A percentile compares a stretch with the other conserved stretches of the same genome.
phyloP scores from a whole-genome alignment of 2,329 filamentous ascomycete genomes.

The Sphaerulina vaccinii region DNA sequence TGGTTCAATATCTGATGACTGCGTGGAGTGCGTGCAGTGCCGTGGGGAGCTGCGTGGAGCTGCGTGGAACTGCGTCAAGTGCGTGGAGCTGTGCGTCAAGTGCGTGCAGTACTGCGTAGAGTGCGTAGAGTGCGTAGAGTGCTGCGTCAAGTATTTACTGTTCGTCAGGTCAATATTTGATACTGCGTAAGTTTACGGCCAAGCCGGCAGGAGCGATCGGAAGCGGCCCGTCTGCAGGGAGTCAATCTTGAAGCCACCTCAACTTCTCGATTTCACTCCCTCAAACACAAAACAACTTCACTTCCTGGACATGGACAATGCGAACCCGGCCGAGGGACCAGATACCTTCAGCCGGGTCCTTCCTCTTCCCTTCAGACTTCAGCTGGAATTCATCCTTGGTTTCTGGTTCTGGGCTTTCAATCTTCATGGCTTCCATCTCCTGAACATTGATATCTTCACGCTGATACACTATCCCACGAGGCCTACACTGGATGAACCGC shows the following conservation, averaged over 20 bases:
- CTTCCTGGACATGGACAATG: slow-evolving; percentile 13
- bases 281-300: slow-evolving; percentile 1
- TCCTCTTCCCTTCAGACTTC: slow-evolving; percentile 85
- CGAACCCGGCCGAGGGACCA: slow-evolving; percentile 47
- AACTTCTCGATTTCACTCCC: neutral
- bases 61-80: too few relatives aligned
- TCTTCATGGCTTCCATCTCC: slow-evolving; percentile 76
- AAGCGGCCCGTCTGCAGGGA: neutral
- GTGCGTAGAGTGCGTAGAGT: too few relatives aligned
- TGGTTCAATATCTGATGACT: too few relatives aligned
- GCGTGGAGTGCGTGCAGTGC: too few relatives aligned
- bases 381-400: slow-evolving; percentile 79
- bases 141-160: too few relatives aligned
- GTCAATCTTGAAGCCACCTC: slow-evolving; percentile 5
- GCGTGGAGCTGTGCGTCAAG: too few relatives aligned
- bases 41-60: too few relatives aligned
- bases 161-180: too few relatives aligned
- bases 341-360: slow-evolving; percentile 85
- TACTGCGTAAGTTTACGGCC: neutral
- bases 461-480: slow-evolving; percentile 84
- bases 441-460: slow-evolving; percentile 64
- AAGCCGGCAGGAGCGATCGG: neutral
- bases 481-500: slow-evolving; percentile 63
- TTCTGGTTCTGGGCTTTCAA: slow-evolving; percentile 96
- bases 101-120: too few relatives aligned